Evolutionary conservation across 2,329 filamentous ascomycete genomes (phyloP).

Genomic region (Fusarium torulosum): DNA sequence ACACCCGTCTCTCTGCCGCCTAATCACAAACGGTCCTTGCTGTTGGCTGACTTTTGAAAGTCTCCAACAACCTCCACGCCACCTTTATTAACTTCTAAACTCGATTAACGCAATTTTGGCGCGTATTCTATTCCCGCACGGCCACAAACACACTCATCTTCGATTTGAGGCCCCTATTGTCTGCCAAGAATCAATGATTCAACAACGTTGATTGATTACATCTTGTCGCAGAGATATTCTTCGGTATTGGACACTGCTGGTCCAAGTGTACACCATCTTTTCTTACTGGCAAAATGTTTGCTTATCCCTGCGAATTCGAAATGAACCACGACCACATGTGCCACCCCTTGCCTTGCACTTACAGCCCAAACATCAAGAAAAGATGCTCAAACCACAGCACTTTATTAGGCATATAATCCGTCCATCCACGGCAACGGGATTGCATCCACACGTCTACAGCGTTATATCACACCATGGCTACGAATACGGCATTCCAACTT

Average conservation of each 20-base stretch:
- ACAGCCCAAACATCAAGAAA: constrained; percentile 27
- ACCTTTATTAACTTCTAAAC: constrained; percentile 19
- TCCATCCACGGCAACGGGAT: constrained; percentile 29
- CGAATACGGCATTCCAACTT: constrained; percentile 29
- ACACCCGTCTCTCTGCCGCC: constrained; percentile 20
- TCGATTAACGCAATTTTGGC: constrained; percentile 28
- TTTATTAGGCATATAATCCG: constrained; percentile 30
- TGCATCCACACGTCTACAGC: constrained; percentile 32
- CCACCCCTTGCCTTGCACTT: constrained; percentile 17
- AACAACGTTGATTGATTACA: neutral
- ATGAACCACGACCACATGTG: constrained; percentile 34
- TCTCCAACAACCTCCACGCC: constrained; percentile 26
- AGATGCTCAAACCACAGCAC: constrained; percentile 26
- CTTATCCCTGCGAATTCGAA: constrained; percentile 25
- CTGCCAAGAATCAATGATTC: neutral
- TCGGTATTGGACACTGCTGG: constrained; percentile 22
- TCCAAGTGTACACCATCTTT: constrained; percentile 21
- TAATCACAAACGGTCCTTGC: constrained; percentile 27
- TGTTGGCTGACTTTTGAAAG: constrained; percentile 30
- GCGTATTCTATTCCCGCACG: constrained; percentile 29
- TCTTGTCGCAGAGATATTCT: constrained; percentile 13
- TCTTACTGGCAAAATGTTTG: constrained; percentile 36
- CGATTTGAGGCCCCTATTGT: constrained; percentile 33
- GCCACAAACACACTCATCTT: constrained; percentile 19
- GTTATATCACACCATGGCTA: constrained; percentile 40